Base-by-base conservation (phyloP, 2,329 filamentous ascomycete species). In the Aureobasidium leucospermi region DNA sequence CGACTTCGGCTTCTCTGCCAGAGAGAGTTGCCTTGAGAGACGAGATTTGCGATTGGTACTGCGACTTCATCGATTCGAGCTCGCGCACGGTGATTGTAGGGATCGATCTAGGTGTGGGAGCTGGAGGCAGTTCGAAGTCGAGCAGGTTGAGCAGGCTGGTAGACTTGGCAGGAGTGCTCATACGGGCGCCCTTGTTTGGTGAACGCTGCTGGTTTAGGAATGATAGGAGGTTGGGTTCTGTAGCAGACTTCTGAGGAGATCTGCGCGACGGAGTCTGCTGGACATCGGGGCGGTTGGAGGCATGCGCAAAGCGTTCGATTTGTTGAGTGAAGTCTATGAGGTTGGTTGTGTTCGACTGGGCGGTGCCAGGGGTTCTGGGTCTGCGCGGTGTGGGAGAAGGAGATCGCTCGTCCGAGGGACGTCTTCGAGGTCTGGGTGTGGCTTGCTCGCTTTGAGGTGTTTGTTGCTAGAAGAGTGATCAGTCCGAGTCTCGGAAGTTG, bases 61-160 rank as follows among this genome's bases (percentile, higher is more conserved):
- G 83, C 0, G 92, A 96, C 72, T 97, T 97, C 62, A 97, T 80
- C 13, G 88, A 89, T 71, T 99, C 94, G 2, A 97, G 79, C 75
- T 99, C 94, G 36, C 94, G 85, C 1, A 94, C 89, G 1, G 92
- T 96, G 65, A 97, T 88, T 8, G 87, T 90, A 0, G 94, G 94
- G 39, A 97, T 83, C 59, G 90, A 96, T 63, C 93, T 86, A 13
- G 94, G 94, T 0, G 94, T 97, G 1, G 93, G 91, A 65, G 91
- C 85, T 0, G 93, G 90, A n/a, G 92, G 91, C 9, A 97, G 88
- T 67, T 97, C 94, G 70, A 95, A 94, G 73, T 96, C 90, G 48
- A 95, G 83, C 45, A 94, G 81, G 67, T 87, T 89, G 36, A 85
- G 79, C 65, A 89, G 85, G 47, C 72, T 73, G 68, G 73, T 70